These are phyloP conservation scores for Fabrea salina DNA, from an alignment of 169 alveolate species.

Conservation along the genomic window DNA sequence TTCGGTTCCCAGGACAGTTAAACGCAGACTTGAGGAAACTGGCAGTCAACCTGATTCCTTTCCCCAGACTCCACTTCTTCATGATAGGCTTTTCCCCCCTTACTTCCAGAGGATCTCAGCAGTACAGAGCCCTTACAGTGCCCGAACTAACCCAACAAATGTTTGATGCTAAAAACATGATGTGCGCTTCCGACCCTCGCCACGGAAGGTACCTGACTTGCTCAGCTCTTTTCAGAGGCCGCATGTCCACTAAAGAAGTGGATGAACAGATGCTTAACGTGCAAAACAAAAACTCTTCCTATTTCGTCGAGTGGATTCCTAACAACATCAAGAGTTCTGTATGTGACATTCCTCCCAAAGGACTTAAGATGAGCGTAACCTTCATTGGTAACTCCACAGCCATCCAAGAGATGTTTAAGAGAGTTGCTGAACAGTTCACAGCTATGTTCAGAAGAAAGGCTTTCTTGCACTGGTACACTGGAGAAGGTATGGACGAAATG, in stretches of 20 bases:
- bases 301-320: constrained; percentile 99
- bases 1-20: constrained; percentile 72
- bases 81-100: constrained; percentile 98
- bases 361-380: constrained; percentile 97
- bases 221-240: constrained; percentile 98
- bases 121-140: constrained; percentile 97
- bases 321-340: constrained; percentile 96
- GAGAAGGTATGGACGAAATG: constrained; percentile 99
- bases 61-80: constrained; percentile 97
- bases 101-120: constrained; percentile 96
- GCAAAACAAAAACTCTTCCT: constrained; percentile 96
- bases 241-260: constrained; percentile 99
- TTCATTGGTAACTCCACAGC: constrained; percentile 99
- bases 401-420: constrained; percentile 97
- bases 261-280: constrained; percentile 99
- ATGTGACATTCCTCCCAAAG: constrained; percentile 98
- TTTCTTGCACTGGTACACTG: constrained; percentile 98
- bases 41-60: constrained; percentile 97
- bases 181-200: constrained; percentile 99
- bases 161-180: constrained; percentile 99
- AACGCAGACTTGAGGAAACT: constrained; percentile 91
- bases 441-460: constrained; percentile 99
- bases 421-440: constrained; percentile 97
- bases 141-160: constrained; percentile 99
- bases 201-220: constrained; percentile 99